Evolutionary conservation across 257 asterid species (phyloP), one percentile per base, ranked within the genome.

Genomic region (Paraleonurus japonicus): DNA sequence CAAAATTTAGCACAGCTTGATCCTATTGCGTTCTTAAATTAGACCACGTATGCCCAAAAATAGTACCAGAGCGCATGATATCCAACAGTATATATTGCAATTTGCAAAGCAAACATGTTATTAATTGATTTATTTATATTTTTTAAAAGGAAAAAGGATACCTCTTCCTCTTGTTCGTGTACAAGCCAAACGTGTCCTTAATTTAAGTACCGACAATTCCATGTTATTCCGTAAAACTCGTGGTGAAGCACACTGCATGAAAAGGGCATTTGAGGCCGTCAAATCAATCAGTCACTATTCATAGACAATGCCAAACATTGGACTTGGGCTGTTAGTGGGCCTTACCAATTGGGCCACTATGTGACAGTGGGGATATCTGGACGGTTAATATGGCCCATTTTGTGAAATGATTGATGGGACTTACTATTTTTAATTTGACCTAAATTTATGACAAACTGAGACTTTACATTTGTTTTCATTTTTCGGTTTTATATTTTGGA

Each of bases 201-300:
- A 35, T 47, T 9, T 47, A 47, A 5, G 54, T 5, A 2, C 60
- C 35, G 76, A 76, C 54, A 76, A 39, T 30, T n/a, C 37, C 55
- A 54, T 28, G 67, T 27, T 39, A 53, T 9, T 22, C 0, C 27
- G 60, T 53, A 53, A 24, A 43, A 61, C 3, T 22, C 11, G 17
- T 43, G 59, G 13, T 43, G 37, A 24, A 30, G 69, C 35, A 70
- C 81, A 71, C 70, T 11, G 65, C 23, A 7, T 5, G 13, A 26
- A 62, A 74, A 62, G 15, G 66, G 60, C 16, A 27, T 67, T 71
- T 65, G 47, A 41, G 73, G 27, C 58, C 70, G 73, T 79, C 82
- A 76, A 74, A 82, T 81, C 83, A 79, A 79, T 79, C 82, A 81
- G 54, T 81, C 85, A 74, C 57, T 69, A 48, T 76, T 61, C 13